Base-by-base conservation (phyloP, 2,329 filamentous ascomycete genomes). In the Phoma sp. region DNA sequence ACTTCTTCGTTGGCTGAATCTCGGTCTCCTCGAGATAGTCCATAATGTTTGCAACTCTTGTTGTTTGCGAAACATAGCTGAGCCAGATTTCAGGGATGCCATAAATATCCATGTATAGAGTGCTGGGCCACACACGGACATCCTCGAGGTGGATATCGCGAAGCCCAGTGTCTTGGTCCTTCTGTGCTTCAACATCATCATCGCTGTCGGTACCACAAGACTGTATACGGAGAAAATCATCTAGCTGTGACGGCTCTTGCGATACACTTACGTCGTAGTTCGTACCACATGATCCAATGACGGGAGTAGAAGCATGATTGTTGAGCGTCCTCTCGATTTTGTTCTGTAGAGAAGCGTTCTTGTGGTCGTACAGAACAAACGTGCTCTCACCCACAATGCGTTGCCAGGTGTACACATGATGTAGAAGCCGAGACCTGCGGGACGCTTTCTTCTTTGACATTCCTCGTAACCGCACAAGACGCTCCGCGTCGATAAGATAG, bases 11-110 rank as follows among this genome's bases (percentile, higher is more conserved):
- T 39, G 42, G 52, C 36, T 57, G 52, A 48, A 47, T 36, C 10
- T 45, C 46, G 29, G 47, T 58, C 49, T 38, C 49, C 11, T 57
- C 46, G 2, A 59, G 32, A 18, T 60, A 58, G n/a, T 63, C 62
- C 22, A 63, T 42, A 33, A 63, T 60, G 57, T 77, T 79, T 11
- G 77, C 77, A 10, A 79, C 62, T 25, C 77, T 65, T 1, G 76
- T 78, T 1, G 77, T 78, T 51, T 78, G 77, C 0, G 77, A 79
- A 11, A 79, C 66, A 3, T 78, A 65, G 30, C 74, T 77, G 2
- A 79, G 66, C 75, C 77, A 79, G 11, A 74, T 77, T 44, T 79
- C 77, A 0, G 76, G 69, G 10, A 79, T 74, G 2, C 77, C 76
- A 44, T 79, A 79, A 7, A 79, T 71, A 25, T 78, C 53, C 69